Evolutionary conservation across 1,284 basidiomycete species (phyloP).

Genomic region (Ganoderma sinense): DNA sequence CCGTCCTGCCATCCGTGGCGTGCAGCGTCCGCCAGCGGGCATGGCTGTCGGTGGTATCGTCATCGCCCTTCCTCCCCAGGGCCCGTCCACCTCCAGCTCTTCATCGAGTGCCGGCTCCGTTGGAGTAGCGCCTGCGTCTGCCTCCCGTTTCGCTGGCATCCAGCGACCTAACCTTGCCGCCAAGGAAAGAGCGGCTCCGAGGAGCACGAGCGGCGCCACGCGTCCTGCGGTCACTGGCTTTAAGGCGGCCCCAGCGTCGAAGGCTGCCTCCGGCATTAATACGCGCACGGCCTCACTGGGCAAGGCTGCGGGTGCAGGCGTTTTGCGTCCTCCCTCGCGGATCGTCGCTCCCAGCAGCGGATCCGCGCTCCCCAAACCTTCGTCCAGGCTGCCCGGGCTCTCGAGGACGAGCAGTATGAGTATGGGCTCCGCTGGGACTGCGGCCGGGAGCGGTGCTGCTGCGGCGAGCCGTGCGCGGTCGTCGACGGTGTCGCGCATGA

Average conservation of each 20-base stretch:
- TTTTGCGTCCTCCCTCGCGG: conserved; percentile 25
- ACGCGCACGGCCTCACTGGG: conserved; percentile 13
- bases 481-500: conserved; percentile 17
- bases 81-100: conserved; percentile 18
- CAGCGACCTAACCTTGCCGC: conserved; percentile 30
- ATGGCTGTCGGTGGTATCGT: conserved; percentile 23
- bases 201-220: conserved; percentile 6
- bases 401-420: conserved; percentile 20
- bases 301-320: conserved; percentile 12
- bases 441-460: conserved; percentile 3
- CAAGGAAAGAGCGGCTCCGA: conserved; percentile 20
- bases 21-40: conserved; percentile 29
- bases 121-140: neutral
- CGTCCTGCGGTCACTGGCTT: neutral
- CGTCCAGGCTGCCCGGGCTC: conserved; percentile 30
- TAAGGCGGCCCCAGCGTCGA: conserved; percentile 5
- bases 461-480: conserved; percentile 11
- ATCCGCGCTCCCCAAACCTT: conserved; percentile 31
- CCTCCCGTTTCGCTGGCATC: conserved; percentile 30
- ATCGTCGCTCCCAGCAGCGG: conserved; percentile 15
- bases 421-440: conserved; percentile 8
- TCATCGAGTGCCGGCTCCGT: conserved; percentile 28
- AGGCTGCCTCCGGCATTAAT: conserved; percentile 5
- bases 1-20: conserved; percentile 24
- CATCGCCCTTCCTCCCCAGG: conserved; percentile 26